Conservation (phyloP, 257 asterid genomes). For the Anisodus tanguticus region DNA sequence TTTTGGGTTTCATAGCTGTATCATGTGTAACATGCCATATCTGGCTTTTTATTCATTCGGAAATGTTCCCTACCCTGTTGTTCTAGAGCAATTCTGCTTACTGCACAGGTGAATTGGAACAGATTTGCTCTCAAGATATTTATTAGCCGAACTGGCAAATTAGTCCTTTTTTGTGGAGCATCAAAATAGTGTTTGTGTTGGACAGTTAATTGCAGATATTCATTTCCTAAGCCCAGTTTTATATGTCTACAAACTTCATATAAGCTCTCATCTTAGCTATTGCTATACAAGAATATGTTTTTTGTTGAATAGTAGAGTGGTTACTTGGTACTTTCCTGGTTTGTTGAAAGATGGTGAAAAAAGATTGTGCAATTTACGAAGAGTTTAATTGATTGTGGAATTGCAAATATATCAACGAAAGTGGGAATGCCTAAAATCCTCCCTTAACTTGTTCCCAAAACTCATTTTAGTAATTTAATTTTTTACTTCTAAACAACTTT, state of each 20-base stretch:
- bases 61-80: too few species aligned
- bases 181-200: too few species aligned
- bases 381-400: neutral
- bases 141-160: neutral
- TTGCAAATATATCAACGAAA: neutral
- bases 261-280: too few species aligned
- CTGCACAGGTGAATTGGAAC: constrained; percentile 18
- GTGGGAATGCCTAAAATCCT: too few species aligned
- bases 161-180: too few species aligned
- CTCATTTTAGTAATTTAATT: too few species aligned
- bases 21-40: neutral
- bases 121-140: neutral
- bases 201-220: too few species aligned
- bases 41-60: neutral
- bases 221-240: too few species aligned
- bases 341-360: neutral
- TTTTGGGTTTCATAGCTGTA: neutral
- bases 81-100: neutral
- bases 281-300: too few species aligned
- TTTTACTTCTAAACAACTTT: too few species aligned
- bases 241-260: too few species aligned
- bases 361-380: neutral
- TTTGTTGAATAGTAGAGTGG: neutral
- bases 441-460: too few species aligned
- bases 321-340: neutral